Conservation (phyloP, 2,329 filamentous ascomycete species). For the Dactylellina parvicollis region DNA sequence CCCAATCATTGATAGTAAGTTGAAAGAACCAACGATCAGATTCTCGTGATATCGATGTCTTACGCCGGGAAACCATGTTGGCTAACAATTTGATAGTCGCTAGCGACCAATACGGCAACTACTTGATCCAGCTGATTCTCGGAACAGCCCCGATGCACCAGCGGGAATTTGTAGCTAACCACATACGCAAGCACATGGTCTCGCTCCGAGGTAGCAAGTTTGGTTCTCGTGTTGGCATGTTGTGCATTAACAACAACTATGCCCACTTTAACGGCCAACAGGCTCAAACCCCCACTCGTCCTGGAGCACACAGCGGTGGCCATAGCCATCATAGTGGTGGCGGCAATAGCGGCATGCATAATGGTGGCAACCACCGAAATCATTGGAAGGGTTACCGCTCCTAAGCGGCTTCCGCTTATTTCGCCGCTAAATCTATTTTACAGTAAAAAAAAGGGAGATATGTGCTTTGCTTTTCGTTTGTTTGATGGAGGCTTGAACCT, state of each 20-base stretch:
- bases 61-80: not conserved
- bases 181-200: conserved; percentile 99
- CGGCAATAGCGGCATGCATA: conserved; percentile 15
- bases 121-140: conserved; percentile 95
- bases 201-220: conserved; percentile 98
- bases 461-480: not conserved
- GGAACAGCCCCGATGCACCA: conserved; percentile 87
- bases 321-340: conserved; percentile 34
- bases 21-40: conserved; percentile 41
- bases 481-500: not conserved
- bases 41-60: not conserved
- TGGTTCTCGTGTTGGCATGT: conserved; percentile 96
- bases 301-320: conserved; percentile 15
- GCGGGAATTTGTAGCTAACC: conserved; percentile 88
- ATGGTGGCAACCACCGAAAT: conserved; percentile 23
- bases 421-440: not conserved
- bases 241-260: conserved; percentile 78
- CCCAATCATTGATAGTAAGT: conserved; percentile 87
- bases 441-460: not conserved
- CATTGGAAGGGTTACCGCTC: conserved; percentile 48
- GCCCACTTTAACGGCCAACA: conserved; percentile 27
- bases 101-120: conserved; percentile 98
- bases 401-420: not conserved
- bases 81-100: conserved; percentile 66
- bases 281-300: conserved; percentile 2